Percentiles rank a stretch among this genome's conserved stretches.
Conservation (phyloP, 805 yeast species). For the Lipomyces kockii region DNA sequence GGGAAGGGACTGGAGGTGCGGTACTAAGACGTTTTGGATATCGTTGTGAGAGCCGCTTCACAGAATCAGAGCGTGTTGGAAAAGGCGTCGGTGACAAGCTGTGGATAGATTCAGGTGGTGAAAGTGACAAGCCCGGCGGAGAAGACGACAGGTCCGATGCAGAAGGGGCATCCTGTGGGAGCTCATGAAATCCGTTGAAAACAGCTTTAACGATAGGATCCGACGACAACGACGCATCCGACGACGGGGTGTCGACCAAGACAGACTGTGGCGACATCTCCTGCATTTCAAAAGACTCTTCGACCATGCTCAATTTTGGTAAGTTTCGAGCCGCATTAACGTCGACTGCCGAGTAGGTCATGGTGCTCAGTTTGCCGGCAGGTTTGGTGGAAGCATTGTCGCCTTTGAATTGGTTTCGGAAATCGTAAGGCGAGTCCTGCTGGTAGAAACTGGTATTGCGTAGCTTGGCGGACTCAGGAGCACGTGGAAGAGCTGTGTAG, state of each 20-base stretch:
- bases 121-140: slow-evolving; percentile 9
- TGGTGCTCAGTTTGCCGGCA: neutral
- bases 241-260: neutral
- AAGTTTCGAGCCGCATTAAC: neutral
- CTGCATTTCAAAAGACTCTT: slow-evolving; percentile 29
- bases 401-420: neutral
- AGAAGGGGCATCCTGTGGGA: neutral
- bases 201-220: slow-evolving; percentile 4
- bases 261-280: slow-evolving; percentile 14
- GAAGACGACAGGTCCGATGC: slow-evolving; percentile 22
- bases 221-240: slow-evolving; percentile 8
- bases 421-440: slow-evolving; percentile 1
- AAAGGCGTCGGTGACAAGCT: slow-evolving; percentile 5
- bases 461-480: slow-evolving; percentile 10
- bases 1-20: slow-evolving; percentile 8
- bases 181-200: neutral
- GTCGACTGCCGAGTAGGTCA: neutral
- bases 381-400: neutral
- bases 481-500: slow-evolving; percentile 1
- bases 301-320: neutral
- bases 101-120: neutral
- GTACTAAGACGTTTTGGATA: neutral
- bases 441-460: neutral
- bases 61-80: slow-evolving; percentile 3
- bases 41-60: slow-evolving; percentile 5